phyloP scores from a whole-genome alignment of 768 basidiomycete genomes.

The Psilocybe cubensis region DNA sequence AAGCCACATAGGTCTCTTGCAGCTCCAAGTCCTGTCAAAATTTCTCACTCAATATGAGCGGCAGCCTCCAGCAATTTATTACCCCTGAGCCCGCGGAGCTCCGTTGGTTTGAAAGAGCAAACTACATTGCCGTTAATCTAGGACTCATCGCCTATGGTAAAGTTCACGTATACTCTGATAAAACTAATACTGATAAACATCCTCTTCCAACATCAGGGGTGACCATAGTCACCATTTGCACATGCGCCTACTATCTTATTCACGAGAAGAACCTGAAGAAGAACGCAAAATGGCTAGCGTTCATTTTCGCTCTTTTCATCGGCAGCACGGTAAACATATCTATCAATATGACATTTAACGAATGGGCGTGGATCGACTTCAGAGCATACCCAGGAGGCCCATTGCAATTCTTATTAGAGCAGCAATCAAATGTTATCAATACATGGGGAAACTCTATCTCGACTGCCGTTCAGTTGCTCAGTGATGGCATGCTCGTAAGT shows the following conservation, averaged over 20 bases:
- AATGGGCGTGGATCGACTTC: constrained; percentile 12
- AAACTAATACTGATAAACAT: too few relatives aligned
- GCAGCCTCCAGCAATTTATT: neutral
- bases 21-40: neutral
- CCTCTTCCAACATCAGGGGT: neutral
- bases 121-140: constrained; percentile 10
- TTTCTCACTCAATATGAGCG: neutral
- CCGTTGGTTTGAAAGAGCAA: constrained; percentile 4
- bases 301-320: constrained; percentile 11
- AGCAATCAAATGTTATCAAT: constrained; percentile 10
- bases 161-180: neutral
- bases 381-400: constrained; percentile 19
- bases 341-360: constrained; percentile 11
- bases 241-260: constrained; percentile 4
- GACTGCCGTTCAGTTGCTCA: constrained; percentile 11
- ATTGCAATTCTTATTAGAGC: constrained; percentile 7
- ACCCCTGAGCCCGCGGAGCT: constrained; percentile 1
- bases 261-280: neutral
- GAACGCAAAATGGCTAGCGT: neutral
- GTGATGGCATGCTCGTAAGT: constrained; percentile 15
- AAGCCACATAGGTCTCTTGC: neutral
- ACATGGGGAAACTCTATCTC: constrained; percentile 6
- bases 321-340: constrained; percentile 13
- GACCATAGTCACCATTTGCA: constrained; percentile 3
- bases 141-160: constrained; percentile 11